Evolutionary conservation across 2,329 filamentous ascomycete species (phyloP), one percentile per base, ranked within the genome.

Genomic region (Verticillium klebahnii): DNA sequence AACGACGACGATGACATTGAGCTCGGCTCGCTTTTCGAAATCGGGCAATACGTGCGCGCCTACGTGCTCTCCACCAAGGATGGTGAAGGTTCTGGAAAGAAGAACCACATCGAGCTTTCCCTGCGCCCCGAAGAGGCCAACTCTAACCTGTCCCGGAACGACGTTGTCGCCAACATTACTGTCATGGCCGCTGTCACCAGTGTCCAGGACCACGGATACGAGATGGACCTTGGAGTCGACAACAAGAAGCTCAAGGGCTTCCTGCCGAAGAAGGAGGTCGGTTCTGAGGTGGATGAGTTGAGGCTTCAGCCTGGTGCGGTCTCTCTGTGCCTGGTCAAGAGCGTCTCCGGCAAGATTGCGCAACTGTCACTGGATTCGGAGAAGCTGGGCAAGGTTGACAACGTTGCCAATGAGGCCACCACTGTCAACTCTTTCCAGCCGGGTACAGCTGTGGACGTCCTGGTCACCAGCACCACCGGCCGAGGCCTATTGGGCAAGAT

Each of bases 191-290:
- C 93, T 0, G 89, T 99, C 31, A 77, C 85, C 58, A 99, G 94
- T 74, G 89, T 96, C n/a, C 94, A 99, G 75, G 96, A 99, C 69
- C 93, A 97, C 71, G 95, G 95, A 64, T 84, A 95, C 62, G 86
- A 98, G 61, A 97, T 99, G 92, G 92, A 97, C 68, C 77, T 98
- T 40, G 92, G 92, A 19, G 80, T 98, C 7, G 81, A 87, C 39
- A 85, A 87, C 60, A 78, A 82, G 36, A 83, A 85, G 40, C 74
- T 93, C 59, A 89, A 88, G 65, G 95, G 91, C 2, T 99, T 99
- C 77, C 82, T 99, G 71, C 86, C 92, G 5, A 90, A 89, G 64
- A 92, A 90, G 71, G 93, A 97, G 72, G 79, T 97, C 19, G 90
- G 91, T 58, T 73, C 84, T 34, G 81, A 80, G 55, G 79, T 90